Conservation (phyloP, 768 basidiomycete genomes). For the Podaxis carcinomalis region DNA sequence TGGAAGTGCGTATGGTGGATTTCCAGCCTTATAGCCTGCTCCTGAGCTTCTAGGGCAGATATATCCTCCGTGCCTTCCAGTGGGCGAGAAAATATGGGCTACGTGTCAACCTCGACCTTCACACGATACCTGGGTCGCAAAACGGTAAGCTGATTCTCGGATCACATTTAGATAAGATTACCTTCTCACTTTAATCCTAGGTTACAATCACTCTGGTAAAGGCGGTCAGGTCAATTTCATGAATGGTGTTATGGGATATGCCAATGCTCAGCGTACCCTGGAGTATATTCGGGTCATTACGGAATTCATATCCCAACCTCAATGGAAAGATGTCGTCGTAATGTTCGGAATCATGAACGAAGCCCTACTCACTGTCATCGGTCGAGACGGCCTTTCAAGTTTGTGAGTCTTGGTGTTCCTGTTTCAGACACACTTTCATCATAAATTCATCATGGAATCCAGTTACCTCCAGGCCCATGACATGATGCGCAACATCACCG, state of each 20-base stretch:
- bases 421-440: conserved; percentile 12
- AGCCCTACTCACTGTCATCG: conserved; percentile 49
- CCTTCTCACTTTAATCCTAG: conserved; percentile 17
- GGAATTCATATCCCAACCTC: conserved; percentile 80
- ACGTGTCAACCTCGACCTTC: conserved; percentile 75
- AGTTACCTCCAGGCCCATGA: conserved; percentile 58
- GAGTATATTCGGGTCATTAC: conserved; percentile 75
- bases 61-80: conserved; percentile 68
- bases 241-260: conserved; percentile 77
- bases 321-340: conserved; percentile 62
- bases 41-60: conserved; percentile 31
- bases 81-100: conserved; percentile 88
- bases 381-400: conserved; percentile 44
- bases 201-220: conserved; percentile 61
- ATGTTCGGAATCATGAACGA: conserved; percentile 69
- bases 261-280: conserved; percentile 78
- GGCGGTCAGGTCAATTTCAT: conserved; percentile 62
- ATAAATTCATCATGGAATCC: conserved; percentile 5
- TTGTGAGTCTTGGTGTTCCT: conserved; percentile 54
- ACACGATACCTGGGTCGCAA: conserved; percentile 75
- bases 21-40: background rate
- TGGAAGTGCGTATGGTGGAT: conserved; percentile 57
- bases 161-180: background rate
- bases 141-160: conserved; percentile 39
- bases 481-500: conserved; percentile 70